Evolutionary conservation across 1,284 basidiomycete genomes (phyloP), one percentile per base, ranked within the genome.

Genomic region (Vanrija sp.): DNA sequence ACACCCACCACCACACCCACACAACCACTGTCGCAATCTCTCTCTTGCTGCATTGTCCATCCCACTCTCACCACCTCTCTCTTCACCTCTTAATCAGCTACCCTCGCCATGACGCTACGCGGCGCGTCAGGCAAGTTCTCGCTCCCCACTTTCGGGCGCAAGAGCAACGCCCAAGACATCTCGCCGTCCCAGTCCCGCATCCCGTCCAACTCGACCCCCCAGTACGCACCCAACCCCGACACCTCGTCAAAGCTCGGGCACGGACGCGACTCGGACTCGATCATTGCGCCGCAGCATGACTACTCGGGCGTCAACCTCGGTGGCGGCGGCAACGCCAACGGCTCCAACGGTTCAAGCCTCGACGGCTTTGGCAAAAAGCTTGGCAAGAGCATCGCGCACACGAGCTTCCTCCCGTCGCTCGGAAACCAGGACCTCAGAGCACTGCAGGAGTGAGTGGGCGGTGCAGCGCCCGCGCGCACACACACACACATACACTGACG

Each of bases 381-480:
- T 8, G 69, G 71, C 46, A 72, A 72, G 51, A 69, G 61, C 28
- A 61, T 75, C 28, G 73, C 73, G 1, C 73, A 75, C 61, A 67
- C 73, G 23, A 71, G 65, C 43, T 46, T 74, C 38, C 77, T 92
- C 15, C 86, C 90, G 25, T 80, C 84, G 0, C 77, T 93, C 4
- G 90, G 87, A 0, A 93, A 92, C 71, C 85, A 86, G 66, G 92
- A 95, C 71, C 77, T 93, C 15, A 80, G 87, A 29, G 82, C 85
- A 0, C 78, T 96, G 5, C 92, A 96, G 71, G 73, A 74, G 73
- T 75, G 62, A 70, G 72, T 66, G 23, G 44, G 21, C 29, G 19
- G 23, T 49, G 48, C 48, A 15, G 23, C 42, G n/a, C 39, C 29
- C 23, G 16, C 38, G 21, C 28, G 19, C n/a, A 16, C n/a, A 14